Evolutionary conservation across 306 rosid species (phyloP), one percentile per base, ranked within the genome.

Genomic region (Boehmeria nivea): DNA sequence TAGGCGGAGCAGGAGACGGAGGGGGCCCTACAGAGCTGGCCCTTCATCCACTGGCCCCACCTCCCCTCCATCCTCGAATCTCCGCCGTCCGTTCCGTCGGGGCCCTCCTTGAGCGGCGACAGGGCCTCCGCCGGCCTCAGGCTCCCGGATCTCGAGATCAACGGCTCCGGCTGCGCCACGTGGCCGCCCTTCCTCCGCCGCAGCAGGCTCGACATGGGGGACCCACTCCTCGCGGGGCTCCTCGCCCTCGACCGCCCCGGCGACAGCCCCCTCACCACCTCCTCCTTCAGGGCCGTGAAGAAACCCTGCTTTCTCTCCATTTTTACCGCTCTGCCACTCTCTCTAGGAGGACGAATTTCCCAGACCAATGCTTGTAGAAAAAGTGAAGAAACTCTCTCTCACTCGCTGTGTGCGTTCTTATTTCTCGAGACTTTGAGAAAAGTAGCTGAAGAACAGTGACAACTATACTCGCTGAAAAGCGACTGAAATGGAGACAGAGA

Each of bases 81-180:
- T 4, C 52, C 64, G 0, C 71, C 78, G 54, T 87, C 89, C 51
- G 84, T 84, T 9, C 80, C 95, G 59, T 87, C 95, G 6, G 99
- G 99, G 0, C 99, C 99, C 51, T 93, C 99, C 73, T 73, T 87
- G 63, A 93, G 70, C 55, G 99, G 99, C n/a, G 99, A 85, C 54
- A 93, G 64, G 3, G 99, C 94, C 69, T 93, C 99, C 21, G 79
- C 46, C 3, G 85, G 95, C 72, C 96, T 78, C 61, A 85, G 36
- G 57, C 85, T 85, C 10, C 99, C 89, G 67, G 99, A 93, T 93
- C 99, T 93, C 76, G 81, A 48, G 18, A 93, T 47, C 43, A 78
- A 46, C 28, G 62, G 36, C 60, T 91, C 94, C 12, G 89, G 82
- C 8, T 73, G 82, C 3, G 86, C 79, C 50, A 57, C 74, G 61